Evolutionary conservation across 139 green algal species (phyloP).

Genomic region (Volvox reticuliferus): DNA sequence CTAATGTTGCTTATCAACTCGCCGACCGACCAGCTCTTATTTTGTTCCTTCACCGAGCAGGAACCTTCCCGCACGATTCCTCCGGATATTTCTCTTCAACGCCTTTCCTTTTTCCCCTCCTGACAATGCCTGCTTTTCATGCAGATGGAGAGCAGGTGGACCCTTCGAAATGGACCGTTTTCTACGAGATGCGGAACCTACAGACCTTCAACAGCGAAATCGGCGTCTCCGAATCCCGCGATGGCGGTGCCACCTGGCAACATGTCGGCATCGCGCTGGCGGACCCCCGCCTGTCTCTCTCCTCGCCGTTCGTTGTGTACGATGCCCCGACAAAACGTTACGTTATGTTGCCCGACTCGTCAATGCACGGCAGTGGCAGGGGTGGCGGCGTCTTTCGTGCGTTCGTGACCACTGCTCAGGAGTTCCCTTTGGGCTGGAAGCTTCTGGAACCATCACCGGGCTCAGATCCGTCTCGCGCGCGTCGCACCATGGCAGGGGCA

Average conservation of each 20-base stretch:
- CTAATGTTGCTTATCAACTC: too few relatives aligned
- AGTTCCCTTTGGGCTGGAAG: conserved; percentile 15
- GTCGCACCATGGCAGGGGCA: neutral
- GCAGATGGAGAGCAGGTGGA: neutral
- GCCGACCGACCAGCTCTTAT: too few relatives aligned
- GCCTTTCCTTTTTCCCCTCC: neutral
- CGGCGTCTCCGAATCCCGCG: neutral
- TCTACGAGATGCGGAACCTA: conserved; percentile 44
- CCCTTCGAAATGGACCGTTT: neutral
- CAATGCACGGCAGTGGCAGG: neutral
- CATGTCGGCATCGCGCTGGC: neutral
- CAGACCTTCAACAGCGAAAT: conserved; percentile 10
- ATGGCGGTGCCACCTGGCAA: neutral
- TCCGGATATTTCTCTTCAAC: too few relatives aligned
- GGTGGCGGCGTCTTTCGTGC: neutral
- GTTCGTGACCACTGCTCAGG: neutral
- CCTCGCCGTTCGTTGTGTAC: conserved; percentile 26
- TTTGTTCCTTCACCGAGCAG: too few relatives aligned
- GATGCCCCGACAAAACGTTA: neutral
- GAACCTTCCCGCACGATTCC: too few relatives aligned
- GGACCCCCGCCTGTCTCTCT: neutral
- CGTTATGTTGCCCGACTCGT: conserved; percentile 39
- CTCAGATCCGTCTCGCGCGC: too few relatives aligned
- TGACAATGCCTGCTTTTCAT: too few relatives aligned
- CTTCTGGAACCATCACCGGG: neutral